phyloP scores from a whole-genome alignment of 2,329 filamentous ascomycete genomes.

The Endoconidiophora laricicola region DNA sequence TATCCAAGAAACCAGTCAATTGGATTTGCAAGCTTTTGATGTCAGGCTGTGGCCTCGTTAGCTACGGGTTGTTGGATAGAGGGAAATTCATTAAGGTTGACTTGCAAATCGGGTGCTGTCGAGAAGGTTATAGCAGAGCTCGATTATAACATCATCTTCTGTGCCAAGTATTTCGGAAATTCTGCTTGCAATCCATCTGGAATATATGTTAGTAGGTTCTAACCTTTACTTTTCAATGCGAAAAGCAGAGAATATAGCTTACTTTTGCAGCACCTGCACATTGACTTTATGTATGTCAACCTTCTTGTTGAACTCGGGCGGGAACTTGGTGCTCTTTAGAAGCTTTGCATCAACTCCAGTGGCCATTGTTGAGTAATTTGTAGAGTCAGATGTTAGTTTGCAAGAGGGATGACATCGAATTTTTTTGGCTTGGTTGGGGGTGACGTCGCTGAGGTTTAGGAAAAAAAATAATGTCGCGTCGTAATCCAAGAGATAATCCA shows the following conservation, averaged over 20 bases:
- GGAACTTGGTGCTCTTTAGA: slow-evolving; percentile 82
- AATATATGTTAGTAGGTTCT: slow-evolving; percentile 4
- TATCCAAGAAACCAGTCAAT: slow-evolving; percentile 86
- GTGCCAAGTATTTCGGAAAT: slow-evolving; percentile 77
- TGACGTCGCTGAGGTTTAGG: slow-evolving; percentile 1
- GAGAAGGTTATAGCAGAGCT: slow-evolving; percentile 54
- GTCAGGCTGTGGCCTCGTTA: slow-evolving; percentile 48
- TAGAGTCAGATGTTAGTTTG: background rate
- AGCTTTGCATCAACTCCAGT: slow-evolving; percentile 78
- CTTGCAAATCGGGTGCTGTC: slow-evolving; percentile 64
- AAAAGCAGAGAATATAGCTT: slow-evolving; percentile 20
- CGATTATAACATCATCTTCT: slow-evolving; percentile 91
- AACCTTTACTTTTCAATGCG: background rate
- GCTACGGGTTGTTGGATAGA: background rate
- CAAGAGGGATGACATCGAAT: background rate
- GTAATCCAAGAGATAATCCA: background rate
- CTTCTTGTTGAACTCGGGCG: slow-evolving; percentile 81
- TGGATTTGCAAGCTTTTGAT: slow-evolving; percentile 92
- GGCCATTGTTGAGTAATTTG: slow-evolving; percentile 42
- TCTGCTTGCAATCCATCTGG: slow-evolving; percentile 81
- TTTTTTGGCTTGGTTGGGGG: background rate
- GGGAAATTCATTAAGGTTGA: slow-evolving; percentile 14
- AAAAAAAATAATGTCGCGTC: slow-evolving; percentile 3
- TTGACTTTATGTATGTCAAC: slow-evolving; percentile 98
- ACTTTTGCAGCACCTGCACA: slow-evolving; percentile 96